phyloP scores from a whole-genome alignment of 257 asterid genomes.

The Nicotiana paniculata region DNA sequence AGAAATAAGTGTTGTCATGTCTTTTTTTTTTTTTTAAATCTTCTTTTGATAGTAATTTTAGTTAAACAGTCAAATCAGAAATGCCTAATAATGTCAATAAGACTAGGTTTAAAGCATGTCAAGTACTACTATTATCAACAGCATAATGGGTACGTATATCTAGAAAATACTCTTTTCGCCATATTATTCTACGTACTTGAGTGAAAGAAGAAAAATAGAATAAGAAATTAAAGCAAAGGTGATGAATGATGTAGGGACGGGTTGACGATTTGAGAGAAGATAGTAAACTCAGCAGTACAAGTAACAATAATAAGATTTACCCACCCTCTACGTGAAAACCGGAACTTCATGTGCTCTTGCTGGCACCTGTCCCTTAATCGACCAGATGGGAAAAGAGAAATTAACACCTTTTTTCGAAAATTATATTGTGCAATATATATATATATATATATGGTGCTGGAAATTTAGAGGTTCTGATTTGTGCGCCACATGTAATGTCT shows the following conservation, averaged over 20 bases:
- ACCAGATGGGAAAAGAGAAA: no score
- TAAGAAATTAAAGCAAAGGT: neutral
- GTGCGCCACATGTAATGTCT: no score
- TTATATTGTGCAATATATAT: no score
- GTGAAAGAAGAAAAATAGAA: neutral
- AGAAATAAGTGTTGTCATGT: conserved; percentile 9
- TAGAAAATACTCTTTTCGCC: neutral
- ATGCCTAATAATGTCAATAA: conserved; percentile 4
- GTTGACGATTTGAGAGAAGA: conserved; percentile 10
- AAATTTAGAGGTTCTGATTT: no score
- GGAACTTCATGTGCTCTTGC: conserved; percentile 38
- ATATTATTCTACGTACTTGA: neutral
- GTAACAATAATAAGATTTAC: conserved; percentile 39
- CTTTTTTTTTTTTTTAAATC: conserved; percentile 17
- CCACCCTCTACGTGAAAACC: conserved; percentile 35
- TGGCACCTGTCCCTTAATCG: conserved; percentile 2
- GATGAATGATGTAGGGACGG: conserved; percentile 10
- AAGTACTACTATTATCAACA: conserved; percentile 3
- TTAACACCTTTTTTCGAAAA: no score
- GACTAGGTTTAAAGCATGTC: neutral
- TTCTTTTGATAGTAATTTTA: conserved; percentile 18
- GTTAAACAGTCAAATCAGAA: conserved; percentile 27
- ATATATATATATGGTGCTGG: no score
- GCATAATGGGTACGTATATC: neutral
- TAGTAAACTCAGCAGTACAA: conserved; percentile 38